Evolutionary conservation across 495 filamentous ascomycete species (phyloP), one percentile per base, ranked within the genome.

Genomic region (Penicillium psychrofluorescens): DNA sequence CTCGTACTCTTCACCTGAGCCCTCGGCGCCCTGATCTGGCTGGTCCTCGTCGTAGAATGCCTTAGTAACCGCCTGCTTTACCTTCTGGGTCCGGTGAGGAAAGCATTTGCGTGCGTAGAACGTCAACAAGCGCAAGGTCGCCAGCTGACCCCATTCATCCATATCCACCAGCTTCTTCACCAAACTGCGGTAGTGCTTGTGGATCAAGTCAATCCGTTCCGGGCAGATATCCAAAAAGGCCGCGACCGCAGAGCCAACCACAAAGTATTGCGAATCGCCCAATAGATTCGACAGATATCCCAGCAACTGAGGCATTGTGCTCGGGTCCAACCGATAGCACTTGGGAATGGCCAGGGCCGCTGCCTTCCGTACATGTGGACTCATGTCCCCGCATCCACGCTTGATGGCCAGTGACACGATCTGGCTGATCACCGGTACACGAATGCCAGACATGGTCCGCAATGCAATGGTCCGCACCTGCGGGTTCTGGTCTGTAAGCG

Each of bases 321-420:
- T 85, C 2, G 91, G 88, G 56, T 98, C 92, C 43, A 98, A 70
- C n/a, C 82, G 74, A 65, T 95, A 95, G 66, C 92, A 97, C 66
- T 98, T 98, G 5, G 92, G 92, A 38, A 96, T 94, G n/a, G 92
- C 86, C 48, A 96, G 64, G 11, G 92, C 92, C 16, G 92, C 92
- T 8, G 90, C 88, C 56, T 92, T 91, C 44, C 92, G 80, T 35
- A 98, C 92, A 61, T 87, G 83, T 1, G 92, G 82, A 51, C 87
- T 95, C 88, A 97, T 95, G 53, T 98, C 92, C 11, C 79, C 88
- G 15, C 81, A 80, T 1, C 92, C 92, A 49, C 88, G 83, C 59
- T 95, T 94, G 62, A 98, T 95, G 1, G 86, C 92, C 36, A 98
- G 68, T 2, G 85, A 89, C n/a, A 98, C 94, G 50, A 98, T 97